Base-by-base conservation (phyloP, 495 filamentous ascomycete genomes). In the Terfezia boudieri region DNA sequence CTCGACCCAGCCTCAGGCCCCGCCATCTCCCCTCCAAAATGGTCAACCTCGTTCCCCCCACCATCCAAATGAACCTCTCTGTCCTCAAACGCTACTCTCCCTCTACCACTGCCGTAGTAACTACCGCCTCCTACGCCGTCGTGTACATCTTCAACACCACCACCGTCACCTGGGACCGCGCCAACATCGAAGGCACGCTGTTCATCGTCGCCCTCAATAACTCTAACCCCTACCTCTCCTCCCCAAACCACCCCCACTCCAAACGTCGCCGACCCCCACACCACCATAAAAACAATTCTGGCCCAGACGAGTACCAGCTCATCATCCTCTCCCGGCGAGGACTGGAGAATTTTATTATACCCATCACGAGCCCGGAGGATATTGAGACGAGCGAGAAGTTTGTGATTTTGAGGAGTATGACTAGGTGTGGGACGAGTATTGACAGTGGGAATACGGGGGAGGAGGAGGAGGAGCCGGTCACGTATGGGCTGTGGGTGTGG, bases 201-300 rank as follows among this genome's bases (percentile, higher is more conserved):
- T 62, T 62, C 48, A 56, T 62, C 35, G 57, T 55, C 54, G 53
- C 41, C 23, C 62, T 53, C 41, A 37, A 53, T 26, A 52, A 52
- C 41, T 59, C 41, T 32, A 59, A 61, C 67, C 58, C 59, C 76
- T 78, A 73, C 59, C 77, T 50, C 62, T 26, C 51, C 83, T 82
- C 75, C 75, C 86, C 74, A 58, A 83, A 86, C 69, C 92, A 94
- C 11, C 81, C 59, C 72, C 71, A 66, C 80, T 84, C 62, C 77
- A 86, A 67, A 79, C 75, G 61, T 74, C 74, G 52, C 72, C 86
- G 20, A 71, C 83, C 56, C 76, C 76, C 37, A 71, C 71, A 58
- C 74, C 77, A 54, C 74, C 26, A 32, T 32, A 32, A 32, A 32
- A 32, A 32, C 26, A 0, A 32, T 7, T 4, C 26, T 7, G 76